Base-by-base conservation (phyloP, 768 basidiomycete species). In the Strobilomyces echinocephalus region DNA sequence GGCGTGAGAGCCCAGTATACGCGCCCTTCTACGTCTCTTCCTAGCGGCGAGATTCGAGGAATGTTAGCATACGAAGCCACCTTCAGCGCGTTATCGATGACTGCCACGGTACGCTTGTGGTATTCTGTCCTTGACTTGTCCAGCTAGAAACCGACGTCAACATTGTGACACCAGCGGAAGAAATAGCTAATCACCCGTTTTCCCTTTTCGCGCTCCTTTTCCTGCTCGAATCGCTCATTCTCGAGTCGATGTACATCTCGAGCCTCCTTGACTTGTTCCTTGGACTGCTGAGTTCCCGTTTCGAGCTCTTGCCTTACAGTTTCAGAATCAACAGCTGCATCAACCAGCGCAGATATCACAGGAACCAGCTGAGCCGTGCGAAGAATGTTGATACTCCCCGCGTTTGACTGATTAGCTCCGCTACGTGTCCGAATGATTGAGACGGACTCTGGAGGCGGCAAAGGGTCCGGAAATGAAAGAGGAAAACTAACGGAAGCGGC, bases 1-100 rank as follows among this genome's bases (percentile, higher is more conserved):
- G 88, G 84, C 0, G 82, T 79, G 26, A 88, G 69, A 10, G 78
- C 79, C 73, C 83, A 89, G 64, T 88, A 92, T 18, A 74, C 60
- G 18, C 88, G 79, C 11, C 86, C 85, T 8, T 84, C 85, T 14
- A 66, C 55, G 61, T 91, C 90, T 26, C 69, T 74, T n/a, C 90
- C 90, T n/a, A 90, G 72, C 1, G 80, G 73, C 8, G 70, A 66
- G 58, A 83, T 82, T 16, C 90, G 83, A 3, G 79, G 72, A 3
- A 78, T 63, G 57, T 72, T 79, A 8, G 74, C 72, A 4, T 74
- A 71, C 26, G 67, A 62, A 4, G 76, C 69, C 15, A 88, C 67
- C 52, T 79, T 80, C n/a, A 77, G 63, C 0, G 80, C 78, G 55
- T 78, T 74, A 31, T 89, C 85, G 28, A 87, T 71, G 26, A 75